Percentiles rank a stretch among this genome's conserved stretches.
phyloP scores from a whole-genome alignment of 1,284 basidiomycete species.

The Amylostereum areolatum region DNA sequence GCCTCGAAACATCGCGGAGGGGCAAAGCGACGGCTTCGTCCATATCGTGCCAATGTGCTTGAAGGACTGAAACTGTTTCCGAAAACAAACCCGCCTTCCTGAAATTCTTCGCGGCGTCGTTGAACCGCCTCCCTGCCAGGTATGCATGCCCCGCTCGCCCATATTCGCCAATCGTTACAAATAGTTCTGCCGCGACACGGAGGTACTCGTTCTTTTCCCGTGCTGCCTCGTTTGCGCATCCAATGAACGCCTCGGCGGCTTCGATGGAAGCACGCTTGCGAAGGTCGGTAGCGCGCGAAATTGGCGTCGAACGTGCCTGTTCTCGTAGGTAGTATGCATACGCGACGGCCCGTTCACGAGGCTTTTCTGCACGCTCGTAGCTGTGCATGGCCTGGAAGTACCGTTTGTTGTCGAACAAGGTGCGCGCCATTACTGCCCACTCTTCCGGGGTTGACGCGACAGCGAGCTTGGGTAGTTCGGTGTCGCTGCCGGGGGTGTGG shows the following conservation, averaged over 20 bases:
- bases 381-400: constrained; percentile 59
- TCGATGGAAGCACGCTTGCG: constrained; percentile 30
- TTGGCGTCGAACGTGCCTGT: constrained; percentile 25
- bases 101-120: no score
- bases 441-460: constrained; percentile 41
- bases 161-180: no score
- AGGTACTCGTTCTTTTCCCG: constrained; percentile 31
- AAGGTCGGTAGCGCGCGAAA: constrained; percentile 10
- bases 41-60: no score
- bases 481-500: constrained; percentile 29
- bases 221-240: constrained; percentile 31
- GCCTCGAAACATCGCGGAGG: constrained; percentile 42
- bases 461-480: constrained; percentile 41
- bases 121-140: no score
- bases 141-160: no score
- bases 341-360: constrained; percentile 39
- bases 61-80: no score
- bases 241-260: constrained; percentile 45
- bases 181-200: constrained; percentile 44
- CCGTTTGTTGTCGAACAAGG: constrained; percentile 47
- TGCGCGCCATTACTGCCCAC: constrained; percentile 48
- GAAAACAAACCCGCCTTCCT: no score
- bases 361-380: constrained; percentile 46
- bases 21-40: no score
- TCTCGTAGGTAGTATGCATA: constrained; percentile 40